phyloP scores from a whole-genome alignment of 768 basidiomycete species.

The Krasilnikovozyma curviuscula region DNA sequence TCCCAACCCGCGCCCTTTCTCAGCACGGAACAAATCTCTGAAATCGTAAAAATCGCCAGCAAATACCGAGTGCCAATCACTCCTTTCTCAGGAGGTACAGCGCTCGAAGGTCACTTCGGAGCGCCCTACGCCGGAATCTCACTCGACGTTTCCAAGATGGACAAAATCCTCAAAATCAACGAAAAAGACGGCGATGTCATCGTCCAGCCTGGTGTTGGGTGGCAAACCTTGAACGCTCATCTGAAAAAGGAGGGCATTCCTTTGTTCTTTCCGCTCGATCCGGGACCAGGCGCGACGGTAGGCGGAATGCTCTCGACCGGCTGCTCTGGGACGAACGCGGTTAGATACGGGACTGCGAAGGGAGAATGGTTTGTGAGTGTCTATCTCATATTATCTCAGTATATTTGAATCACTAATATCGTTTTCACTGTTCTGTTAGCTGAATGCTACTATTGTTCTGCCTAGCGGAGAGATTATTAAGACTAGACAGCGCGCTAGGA shows the following conservation, averaged over 20 bases:
- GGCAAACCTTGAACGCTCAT: conserved; percentile 39
- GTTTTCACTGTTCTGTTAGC: conserved; percentile 1
- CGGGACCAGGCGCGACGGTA: conserved; percentile 52
- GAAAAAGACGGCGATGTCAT: conserved; percentile 27
- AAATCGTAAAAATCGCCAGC: conserved; percentile 53
- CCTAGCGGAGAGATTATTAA: conserved; percentile 80
- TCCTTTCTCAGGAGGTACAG: conserved; percentile 68
- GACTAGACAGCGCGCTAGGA: conserved; percentile 36
- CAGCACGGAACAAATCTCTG: conserved; percentile 19
- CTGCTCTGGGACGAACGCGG: conserved; percentile 54
- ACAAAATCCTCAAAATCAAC: conserved; percentile 53
- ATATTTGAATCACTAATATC: background rate
- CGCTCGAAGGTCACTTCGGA: conserved; percentile 68
- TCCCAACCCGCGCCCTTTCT: background rate
- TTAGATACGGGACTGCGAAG: conserved; percentile 68
- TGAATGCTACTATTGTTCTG: conserved; percentile 82
- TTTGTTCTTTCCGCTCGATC: conserved; percentile 58
- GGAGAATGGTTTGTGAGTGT: conserved; percentile 61
- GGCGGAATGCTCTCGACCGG: conserved; percentile 29
- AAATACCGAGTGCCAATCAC: conserved; percentile 57
- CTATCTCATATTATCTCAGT: too few relatives aligned
- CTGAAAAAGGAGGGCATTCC: conserved; percentile 54
- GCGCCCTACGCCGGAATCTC: conserved; percentile 54
- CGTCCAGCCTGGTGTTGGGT: conserved; percentile 27
- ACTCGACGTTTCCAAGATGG: conserved; percentile 59